Conservation (phyloP, 805 yeast species). For the Starmerella kuoi region DNA sequence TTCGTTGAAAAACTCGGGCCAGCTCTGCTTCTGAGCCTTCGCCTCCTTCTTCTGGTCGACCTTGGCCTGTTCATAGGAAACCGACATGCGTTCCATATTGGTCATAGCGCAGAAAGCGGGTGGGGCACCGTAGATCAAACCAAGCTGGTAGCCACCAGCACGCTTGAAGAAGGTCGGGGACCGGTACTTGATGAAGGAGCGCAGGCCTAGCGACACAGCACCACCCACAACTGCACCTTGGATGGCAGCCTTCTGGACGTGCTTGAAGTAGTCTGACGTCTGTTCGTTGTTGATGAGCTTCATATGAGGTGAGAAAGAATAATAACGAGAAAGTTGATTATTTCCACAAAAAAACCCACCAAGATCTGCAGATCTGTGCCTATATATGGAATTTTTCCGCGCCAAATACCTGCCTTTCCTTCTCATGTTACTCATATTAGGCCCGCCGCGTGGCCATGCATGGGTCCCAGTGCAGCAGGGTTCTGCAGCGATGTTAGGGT, state of each 20-base stretch:
- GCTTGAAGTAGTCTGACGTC: constrained; percentile 47
- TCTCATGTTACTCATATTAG: no score
- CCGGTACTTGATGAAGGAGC: constrained; percentile 38
- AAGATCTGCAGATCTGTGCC: background rate
- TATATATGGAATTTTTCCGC: no score
- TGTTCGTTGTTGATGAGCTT: constrained; percentile 57
- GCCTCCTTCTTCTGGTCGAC: background rate
- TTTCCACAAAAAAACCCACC: background rate
- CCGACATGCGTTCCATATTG: constrained; percentile 59
- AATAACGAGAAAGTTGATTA: background rate
- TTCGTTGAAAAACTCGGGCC: constrained; percentile 4
- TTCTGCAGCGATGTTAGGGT: background rate
- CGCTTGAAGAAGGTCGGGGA: constrained; percentile 25
- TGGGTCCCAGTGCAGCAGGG: background rate
- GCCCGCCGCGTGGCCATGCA: no score
- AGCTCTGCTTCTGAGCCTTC: background rate
- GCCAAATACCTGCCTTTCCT: no score
- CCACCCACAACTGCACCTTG: constrained; percentile 49
- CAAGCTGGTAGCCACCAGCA: constrained; percentile 30
- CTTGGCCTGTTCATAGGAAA: constrained; percentile 41
- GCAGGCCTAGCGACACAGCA: constrained; percentile 39
- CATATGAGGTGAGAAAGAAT: constrained; percentile 33
- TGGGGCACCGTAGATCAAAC: constrained; percentile 59
- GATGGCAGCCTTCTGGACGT: constrained; percentile 47
- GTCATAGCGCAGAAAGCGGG: constrained; percentile 51